Evolutionary conservation across 164 flowering plant species (phyloP).

Genomic region (Piper longum): DNA sequence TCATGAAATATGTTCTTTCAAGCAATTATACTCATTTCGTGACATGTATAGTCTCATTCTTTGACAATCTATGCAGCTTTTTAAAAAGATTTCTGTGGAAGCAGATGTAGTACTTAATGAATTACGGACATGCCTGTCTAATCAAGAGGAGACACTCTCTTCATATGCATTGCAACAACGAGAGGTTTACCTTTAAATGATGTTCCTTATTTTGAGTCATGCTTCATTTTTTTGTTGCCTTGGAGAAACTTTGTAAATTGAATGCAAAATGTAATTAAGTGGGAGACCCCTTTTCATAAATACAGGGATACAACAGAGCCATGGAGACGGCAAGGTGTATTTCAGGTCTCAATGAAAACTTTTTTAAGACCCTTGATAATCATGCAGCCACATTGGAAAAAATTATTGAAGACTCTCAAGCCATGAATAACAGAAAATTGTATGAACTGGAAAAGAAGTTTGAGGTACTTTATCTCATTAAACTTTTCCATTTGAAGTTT

Average conservation of each 20-base stretch:
- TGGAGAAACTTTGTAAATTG: not conserved
- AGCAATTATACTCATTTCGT: not conserved
- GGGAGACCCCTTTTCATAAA: not conserved
- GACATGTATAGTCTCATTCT: constrained; percentile 1
- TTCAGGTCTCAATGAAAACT: constrained; percentile 45
- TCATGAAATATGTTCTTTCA: no score
- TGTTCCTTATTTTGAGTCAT: no score
- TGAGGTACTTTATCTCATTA: constrained; percentile 35
- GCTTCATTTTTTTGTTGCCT: no score
- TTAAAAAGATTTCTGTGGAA: constrained; percentile 63
- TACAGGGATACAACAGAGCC: constrained; percentile 72
- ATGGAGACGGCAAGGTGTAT: constrained; percentile 74
- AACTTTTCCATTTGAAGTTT: no score
- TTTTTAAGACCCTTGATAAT: constrained; percentile 31
- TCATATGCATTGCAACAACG: constrained; percentile 69
- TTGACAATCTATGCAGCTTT: constrained; percentile 41
- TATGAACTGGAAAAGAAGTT: constrained; percentile 79
- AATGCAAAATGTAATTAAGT: not conserved
- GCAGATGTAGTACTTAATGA: constrained; percentile 61
- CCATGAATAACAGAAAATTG: constrained; percentile 46
- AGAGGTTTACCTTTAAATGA: constrained; percentile 28
- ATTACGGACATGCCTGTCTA: constrained; percentile 60
- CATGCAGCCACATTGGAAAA: constrained; percentile 60
- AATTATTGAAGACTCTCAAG: constrained; percentile 72
- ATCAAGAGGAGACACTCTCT: constrained; percentile 57